Base-by-base conservation (phyloP, 116 monocot genomes). In the Trichopus zeylanicus region DNA sequence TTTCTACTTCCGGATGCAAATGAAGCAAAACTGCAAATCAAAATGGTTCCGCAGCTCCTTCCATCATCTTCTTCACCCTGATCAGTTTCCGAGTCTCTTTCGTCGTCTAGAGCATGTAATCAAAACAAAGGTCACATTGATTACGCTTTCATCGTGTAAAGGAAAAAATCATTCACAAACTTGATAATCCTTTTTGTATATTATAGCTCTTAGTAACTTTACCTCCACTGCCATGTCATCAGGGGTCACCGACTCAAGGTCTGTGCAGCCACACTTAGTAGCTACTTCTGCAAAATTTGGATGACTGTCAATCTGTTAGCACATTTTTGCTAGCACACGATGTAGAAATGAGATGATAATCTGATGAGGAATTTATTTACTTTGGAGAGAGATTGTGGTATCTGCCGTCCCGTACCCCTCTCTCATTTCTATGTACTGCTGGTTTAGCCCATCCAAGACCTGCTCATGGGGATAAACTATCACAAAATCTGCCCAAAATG, bases 21-120 rank as follows among this genome's bases (percentile, higher is more conserved):
- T 7, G 15, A 22, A 4, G 23, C 18, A 24, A 2, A 27, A 35
- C 20, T 30, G 16, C 20, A 20, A 4, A 34, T 60, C 73, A 95
- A 73, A 95, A 95, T 67, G 95, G 95, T 60, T 48, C 74, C 1
- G 78, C 87, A 54, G 95, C 90, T 32, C 61, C 95, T 86, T 95
- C 87, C 84, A 90, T 83, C 95, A 95, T 84, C 67, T 86, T 87
- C 70, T 86, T 95, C 64, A 72, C 68, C 73, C 80, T 83, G 0
- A 69, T 81, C 51, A 90, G 60, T 57, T 70, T 95, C 55, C 84
- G 84, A 22, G 90, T 81, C 65, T 81, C 79, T 29, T 67, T 86
- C 56, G 90, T 56, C 48, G 46, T 64, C 89, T 89, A 62, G 21
- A 63, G 29, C 27, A 22, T 22, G 19, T 49, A 22, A 22, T n/a